These are phyloP conservation scores for Piper betle DNA, from an alignment of 164 flowering plant genomes.

Conservation along the genomic window DNA sequence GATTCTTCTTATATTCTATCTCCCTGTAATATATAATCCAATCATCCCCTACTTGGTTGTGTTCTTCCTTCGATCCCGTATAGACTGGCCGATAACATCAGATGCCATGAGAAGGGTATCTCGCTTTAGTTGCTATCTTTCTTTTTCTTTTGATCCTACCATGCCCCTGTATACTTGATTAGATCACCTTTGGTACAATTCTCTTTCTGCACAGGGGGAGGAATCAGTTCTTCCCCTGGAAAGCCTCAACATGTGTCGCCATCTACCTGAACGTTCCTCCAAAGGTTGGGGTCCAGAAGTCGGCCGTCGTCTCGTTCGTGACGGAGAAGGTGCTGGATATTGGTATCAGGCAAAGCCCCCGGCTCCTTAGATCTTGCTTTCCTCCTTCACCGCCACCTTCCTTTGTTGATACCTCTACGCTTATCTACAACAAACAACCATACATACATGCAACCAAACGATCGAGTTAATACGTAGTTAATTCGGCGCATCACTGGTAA, in stretches of 20 bases:
- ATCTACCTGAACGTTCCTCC: constrained; percentile 59
- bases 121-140: background rate
- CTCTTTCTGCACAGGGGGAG: background rate
- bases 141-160: background rate
- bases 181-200: constrained; percentile 13
- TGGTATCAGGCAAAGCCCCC: constrained; percentile 66
- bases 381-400: constrained; percentile 25
- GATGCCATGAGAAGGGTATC: background rate
- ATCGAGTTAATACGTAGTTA: too few species aligned
- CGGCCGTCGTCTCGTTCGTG: constrained; percentile 44
- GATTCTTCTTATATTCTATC: background rate
- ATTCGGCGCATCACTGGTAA: too few species aligned
- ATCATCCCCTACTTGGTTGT: too few species aligned
- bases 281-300: constrained; percentile 65
- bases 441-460: too few species aligned
- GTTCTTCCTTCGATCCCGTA: too few species aligned
- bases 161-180: constrained; percentile 20
- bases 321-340: constrained; percentile 61
- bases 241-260: background rate
- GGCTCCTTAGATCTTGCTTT: constrained; percentile 52
- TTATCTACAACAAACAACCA: constrained; percentile 13
- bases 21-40: background rate
- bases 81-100: background rate
- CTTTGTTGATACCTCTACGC: constrained; percentile 25
- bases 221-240: constrained; percentile 1